These are phyloP conservation scores for Hypoxylon trugodes DNA, from an alignment of 495 filamentous ascomycete species.

Conservation along the genomic window DNA sequence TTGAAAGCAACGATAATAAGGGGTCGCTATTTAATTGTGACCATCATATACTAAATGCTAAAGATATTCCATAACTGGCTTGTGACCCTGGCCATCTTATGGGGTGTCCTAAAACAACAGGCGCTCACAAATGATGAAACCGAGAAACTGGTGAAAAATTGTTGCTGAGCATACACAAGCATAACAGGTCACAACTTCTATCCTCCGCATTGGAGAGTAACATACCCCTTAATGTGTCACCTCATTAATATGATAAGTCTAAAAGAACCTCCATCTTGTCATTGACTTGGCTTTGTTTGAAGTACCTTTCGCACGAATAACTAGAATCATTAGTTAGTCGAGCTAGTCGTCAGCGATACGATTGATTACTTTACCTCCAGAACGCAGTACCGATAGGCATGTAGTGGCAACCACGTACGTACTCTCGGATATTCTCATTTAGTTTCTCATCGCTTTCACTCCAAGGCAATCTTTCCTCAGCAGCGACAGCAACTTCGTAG, in stretches of 20 bases:
- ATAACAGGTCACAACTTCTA: not conserved
- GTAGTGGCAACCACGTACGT: conserved; percentile 37
- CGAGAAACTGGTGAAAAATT: no score
- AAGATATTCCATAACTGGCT: no score
- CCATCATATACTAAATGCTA: no score
- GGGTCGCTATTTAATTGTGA: no score
- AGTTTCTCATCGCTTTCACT: conserved; percentile 38
- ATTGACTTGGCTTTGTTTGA: conserved; percentile 34
- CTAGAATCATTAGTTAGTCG: conserved; percentile 12
- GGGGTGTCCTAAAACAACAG: no score
- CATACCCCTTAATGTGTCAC: not conserved
- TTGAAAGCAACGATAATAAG: no score
- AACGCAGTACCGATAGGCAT: conserved; percentile 41
- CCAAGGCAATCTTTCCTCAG: conserved; percentile 40
- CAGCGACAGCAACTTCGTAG: conserved; percentile 38
- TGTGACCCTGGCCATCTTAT: no score
- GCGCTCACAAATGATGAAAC: no score
- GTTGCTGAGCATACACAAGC: no score
- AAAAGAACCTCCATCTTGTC: conserved; percentile 36
- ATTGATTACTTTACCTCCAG: conserved; percentile 37
- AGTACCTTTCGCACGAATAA: conserved; percentile 40
- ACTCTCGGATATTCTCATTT: conserved; percentile 40
- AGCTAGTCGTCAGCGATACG: not conserved
- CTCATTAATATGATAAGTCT: conserved; percentile 32
- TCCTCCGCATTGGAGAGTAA: not conserved